Evolutionary conservation across 495 filamentous ascomycete genomes (phyloP).

Genomic region (Neurospora africana): DNA sequence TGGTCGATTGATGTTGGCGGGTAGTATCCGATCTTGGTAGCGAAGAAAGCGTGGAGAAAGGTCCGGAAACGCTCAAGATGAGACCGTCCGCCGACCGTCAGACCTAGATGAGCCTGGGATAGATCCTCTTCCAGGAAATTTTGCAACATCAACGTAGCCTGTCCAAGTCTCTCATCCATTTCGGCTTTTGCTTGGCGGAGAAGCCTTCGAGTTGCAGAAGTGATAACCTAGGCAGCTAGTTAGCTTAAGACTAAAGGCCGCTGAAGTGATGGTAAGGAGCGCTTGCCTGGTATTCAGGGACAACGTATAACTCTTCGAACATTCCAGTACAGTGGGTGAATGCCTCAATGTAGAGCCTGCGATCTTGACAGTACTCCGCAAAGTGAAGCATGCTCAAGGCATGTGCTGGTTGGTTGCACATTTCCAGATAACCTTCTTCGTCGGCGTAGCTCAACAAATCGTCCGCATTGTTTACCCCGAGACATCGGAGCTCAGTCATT

Average conservation of each 20-base stretch:
- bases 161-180: constrained; percentile 48
- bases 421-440: constrained; percentile 49
- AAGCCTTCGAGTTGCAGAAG: constrained; percentile 42
- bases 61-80: constrained; percentile 56
- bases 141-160: constrained; percentile 36
- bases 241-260: neutral
- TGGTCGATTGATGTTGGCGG: constrained; percentile 37
- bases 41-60: constrained; percentile 50
- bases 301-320: constrained; percentile 41
- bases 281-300: constrained; percentile 47
- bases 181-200: constrained; percentile 50
- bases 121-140: constrained; percentile 54
- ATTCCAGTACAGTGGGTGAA: constrained; percentile 61
- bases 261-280: neutral
- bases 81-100: constrained; percentile 38
- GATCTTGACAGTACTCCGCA: constrained; percentile 48
- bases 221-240: constrained; percentile 36
- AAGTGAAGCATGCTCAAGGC: constrained; percentile 49
- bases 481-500: constrained; percentile 44
- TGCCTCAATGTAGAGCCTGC: constrained; percentile 49
- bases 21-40: constrained; percentile 52
- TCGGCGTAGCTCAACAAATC: constrained; percentile 48
- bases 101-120: constrained; percentile 41
- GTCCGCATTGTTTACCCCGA: constrained; percentile 34
- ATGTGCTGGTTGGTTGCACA: constrained; percentile 48